Conservation (phyloP, 257 asterid species). For the Catharanthus roseus region DNA sequence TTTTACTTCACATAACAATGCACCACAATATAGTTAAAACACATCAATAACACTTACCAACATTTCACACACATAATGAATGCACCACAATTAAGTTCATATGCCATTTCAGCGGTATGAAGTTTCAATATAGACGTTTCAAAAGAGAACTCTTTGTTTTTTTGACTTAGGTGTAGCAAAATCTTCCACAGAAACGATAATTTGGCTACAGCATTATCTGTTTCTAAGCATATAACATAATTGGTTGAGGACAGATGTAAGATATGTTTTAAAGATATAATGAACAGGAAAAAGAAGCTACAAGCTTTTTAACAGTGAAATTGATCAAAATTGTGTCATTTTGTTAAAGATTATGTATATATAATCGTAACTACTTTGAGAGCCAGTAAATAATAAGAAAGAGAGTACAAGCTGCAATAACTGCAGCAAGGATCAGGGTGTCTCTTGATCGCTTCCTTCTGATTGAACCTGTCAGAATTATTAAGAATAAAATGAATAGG, state of each 20-base stretch:
- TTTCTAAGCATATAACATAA: background rate
- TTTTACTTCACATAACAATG: background rate
- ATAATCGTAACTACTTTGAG: constrained; percentile 47
- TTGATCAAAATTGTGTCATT: constrained; percentile 23
- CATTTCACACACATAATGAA: background rate
- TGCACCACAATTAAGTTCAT: background rate
- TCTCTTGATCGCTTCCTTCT: constrained; percentile 83
- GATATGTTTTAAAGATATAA: background rate
- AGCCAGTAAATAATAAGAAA: constrained; percentile 96
- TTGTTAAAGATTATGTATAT: background rate
- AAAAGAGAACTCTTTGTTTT: background rate
- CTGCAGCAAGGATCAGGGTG: constrained; percentile 88
- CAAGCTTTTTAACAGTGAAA: background rate
- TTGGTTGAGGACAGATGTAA: no score
- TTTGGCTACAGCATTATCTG: background rate
- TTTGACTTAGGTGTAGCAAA: background rate
- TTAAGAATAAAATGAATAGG: constrained; percentile 12
- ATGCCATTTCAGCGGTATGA: background rate
- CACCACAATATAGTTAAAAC: no score
- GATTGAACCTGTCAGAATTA: constrained; percentile 70
- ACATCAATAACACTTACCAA: no score
- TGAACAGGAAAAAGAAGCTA: background rate
- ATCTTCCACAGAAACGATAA: background rate
- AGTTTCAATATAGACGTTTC: background rate
- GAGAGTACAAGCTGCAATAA: constrained; percentile 94